Evolutionary conservation across 2,329 filamentous ascomycete genomes (phyloP).

Genomic region (Sphaerulina musiva): DNA sequence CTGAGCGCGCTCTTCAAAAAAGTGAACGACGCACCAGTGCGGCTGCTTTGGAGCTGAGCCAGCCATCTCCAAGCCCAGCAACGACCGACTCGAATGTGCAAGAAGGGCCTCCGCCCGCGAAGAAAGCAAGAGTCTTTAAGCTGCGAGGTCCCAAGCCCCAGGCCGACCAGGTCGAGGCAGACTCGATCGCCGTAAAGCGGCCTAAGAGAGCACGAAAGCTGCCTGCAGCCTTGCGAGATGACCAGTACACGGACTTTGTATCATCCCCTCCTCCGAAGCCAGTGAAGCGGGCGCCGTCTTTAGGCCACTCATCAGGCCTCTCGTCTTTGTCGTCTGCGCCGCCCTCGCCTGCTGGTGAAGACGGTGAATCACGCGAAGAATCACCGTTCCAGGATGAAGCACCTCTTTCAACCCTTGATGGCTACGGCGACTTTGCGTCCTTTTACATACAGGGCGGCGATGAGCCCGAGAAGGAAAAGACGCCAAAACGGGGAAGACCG

Average conservation of each 20-base stretch:
- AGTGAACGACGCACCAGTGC: conserved; percentile 5
- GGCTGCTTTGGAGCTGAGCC: neutral
- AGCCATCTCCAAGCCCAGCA: conserved; percentile 1
- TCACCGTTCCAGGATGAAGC: conserved; percentile 19
- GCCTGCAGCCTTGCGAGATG: conserved; percentile 18
- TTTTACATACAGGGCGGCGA: conserved; percentile 30
- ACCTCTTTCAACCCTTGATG: conserved; percentile 16
- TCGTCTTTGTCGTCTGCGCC: conserved; percentile 23
- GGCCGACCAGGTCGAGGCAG: conserved; percentile 8
- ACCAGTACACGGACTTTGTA: conserved; percentile 14
- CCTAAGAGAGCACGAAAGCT: conserved; percentile 19
- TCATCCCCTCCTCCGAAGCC: conserved; percentile 1
- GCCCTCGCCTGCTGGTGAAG: conserved; percentile 11
- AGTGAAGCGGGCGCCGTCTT: conserved; percentile 10
- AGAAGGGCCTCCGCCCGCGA: conserved; percentile 19
- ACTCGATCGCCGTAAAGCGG: conserved; percentile 25
- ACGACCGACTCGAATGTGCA: conserved; percentile 13
- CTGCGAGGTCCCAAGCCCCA: conserved; percentile 20
- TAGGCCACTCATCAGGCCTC: conserved; percentile 22
- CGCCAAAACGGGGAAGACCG: conserved; percentile 8
- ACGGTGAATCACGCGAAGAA: conserved; percentile 11
- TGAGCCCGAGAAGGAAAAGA: conserved; percentile 14
- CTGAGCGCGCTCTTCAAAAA: neutral
- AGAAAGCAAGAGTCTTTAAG: conserved; percentile 25
- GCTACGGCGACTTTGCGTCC: conserved; percentile 30